These are phyloP conservation scores for Rhododendron ovatum DNA, from an alignment of 148 eudicot genomes.

Conservation along the genomic window DNA sequence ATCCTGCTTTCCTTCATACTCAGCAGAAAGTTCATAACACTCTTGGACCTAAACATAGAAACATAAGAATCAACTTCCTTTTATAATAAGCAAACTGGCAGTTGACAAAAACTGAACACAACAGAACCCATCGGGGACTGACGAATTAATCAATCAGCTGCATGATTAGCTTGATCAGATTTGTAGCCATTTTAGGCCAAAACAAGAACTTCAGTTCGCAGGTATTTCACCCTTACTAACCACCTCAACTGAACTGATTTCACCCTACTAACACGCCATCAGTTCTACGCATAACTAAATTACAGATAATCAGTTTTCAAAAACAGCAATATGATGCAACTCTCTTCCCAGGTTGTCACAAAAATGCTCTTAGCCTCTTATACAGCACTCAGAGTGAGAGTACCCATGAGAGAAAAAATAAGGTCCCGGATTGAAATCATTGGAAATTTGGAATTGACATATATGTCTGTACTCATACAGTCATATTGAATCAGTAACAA, in stretches of 20 bases:
- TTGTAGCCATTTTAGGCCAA: not conserved
- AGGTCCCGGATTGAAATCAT: not conserved
- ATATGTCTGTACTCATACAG: not conserved
- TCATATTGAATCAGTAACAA: not conserved
- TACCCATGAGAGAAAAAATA: not conserved
- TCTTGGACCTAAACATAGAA: slow-evolving; percentile 69
- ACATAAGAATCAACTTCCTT: not conserved
- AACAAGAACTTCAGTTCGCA: not conserved
- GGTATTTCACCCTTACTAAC: not conserved
- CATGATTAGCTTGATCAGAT: not conserved
- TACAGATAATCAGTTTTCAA: not conserved
- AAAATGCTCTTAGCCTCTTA: not conserved
- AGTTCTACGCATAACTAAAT: not conserved
- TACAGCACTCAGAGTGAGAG: not conserved
- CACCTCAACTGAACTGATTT: not conserved
- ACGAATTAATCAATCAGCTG: not conserved
- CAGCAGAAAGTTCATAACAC: slow-evolving; percentile 92
- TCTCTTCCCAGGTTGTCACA: not conserved
- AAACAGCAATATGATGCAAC: not conserved
- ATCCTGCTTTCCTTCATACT: slow-evolving; percentile 77
- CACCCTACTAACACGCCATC: not conserved
- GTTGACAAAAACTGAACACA: not conserved
- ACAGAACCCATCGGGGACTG: not conserved
- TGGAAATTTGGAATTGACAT: not conserved
- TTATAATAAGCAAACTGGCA: not conserved